A percentile compares a stretch with the other conserved stretches of the same genome.
These are phyloP conservation scores for Galium porrigens DNA, from an alignment of 305 asterid genomes.

Conservation along the genomic window DNA sequence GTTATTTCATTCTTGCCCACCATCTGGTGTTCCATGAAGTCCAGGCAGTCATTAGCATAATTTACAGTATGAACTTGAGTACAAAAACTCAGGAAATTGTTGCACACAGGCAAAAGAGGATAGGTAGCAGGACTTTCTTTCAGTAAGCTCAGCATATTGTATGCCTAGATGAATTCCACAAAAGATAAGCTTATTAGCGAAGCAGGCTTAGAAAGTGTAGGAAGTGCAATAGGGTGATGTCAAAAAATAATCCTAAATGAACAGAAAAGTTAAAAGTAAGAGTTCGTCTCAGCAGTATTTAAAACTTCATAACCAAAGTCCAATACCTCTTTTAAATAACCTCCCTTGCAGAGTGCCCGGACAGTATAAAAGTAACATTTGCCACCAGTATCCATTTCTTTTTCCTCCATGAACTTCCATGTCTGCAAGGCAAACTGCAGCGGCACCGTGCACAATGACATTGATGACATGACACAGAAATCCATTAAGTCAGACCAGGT, in stretches of 20 bases:
- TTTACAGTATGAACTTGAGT: slow-evolving; percentile 29
- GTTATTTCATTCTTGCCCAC: slow-evolving; percentile 57
- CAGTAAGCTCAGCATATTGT: slow-evolving; percentile 33
- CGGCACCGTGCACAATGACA: slow-evolving; percentile 7
- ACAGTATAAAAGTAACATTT: slow-evolving; percentile 37
- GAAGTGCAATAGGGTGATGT: not conserved
- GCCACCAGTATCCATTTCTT: slow-evolving; percentile 36
- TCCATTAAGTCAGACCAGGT: slow-evolving; percentile 5
- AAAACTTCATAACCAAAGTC: slow-evolving; percentile 5
- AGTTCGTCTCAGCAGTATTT: not conserved
- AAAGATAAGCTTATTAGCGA: slow-evolving; percentile 13
- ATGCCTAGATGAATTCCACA: slow-evolving; percentile 39
- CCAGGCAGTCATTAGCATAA: slow-evolving; percentile 47
- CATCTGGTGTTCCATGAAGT: slow-evolving; percentile 58
- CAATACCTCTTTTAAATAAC: slow-evolving; percentile 59
- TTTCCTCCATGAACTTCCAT: slow-evolving; percentile 57
- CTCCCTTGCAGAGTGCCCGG: slow-evolving; percentile 68
- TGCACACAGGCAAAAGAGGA: slow-evolving; percentile 47
- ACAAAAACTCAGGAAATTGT: slow-evolving; percentile 49
- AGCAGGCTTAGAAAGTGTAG: not conserved
- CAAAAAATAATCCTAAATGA: not conserved
- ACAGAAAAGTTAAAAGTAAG: not conserved
- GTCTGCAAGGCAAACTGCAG: slow-evolving; percentile 73
- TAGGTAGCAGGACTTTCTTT: slow-evolving; percentile 34
- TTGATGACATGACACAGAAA: slow-evolving; percentile 5